Evolutionary conservation across 1,284 basidiomycete species (phyloP).

Genomic region (Microstroma glucosiphilum): DNA sequence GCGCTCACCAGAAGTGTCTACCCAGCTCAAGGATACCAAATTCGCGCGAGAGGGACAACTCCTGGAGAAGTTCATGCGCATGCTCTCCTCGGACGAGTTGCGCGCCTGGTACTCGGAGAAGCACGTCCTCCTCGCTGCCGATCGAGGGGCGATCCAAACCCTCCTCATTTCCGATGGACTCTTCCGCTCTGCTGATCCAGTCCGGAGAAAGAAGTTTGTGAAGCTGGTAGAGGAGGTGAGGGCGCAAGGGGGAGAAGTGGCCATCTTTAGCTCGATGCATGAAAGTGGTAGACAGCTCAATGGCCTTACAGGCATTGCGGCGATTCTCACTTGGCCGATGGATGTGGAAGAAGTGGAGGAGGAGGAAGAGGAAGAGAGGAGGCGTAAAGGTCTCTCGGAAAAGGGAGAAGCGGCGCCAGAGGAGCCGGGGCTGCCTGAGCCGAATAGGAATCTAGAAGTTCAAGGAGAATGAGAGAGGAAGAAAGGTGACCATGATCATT

Average conservation of each 20-base stretch:
- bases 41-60: constrained; percentile 82
- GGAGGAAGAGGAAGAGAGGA: constrained; percentile 55
- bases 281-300: constrained; percentile 85
- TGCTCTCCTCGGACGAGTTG: constrained; percentile 86
- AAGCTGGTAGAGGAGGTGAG: constrained; percentile 81
- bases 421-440: background rate
- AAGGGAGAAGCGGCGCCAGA: background rate
- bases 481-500: no score
- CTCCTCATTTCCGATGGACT: constrained; percentile 90
- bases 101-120: constrained; percentile 97
- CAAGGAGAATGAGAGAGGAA: no score
- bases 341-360: constrained; percentile 68
- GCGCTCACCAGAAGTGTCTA: constrained; percentile 63
- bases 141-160: constrained; percentile 87
- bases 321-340: constrained; percentile 89
- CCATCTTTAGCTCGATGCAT: constrained; percentile 98
- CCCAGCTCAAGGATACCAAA: constrained; percentile 89
- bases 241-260: constrained; percentile 79
- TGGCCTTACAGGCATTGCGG: constrained; percentile 87
- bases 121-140: constrained; percentile 83
- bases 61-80: constrained; percentile 59
- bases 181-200: constrained; percentile 60
- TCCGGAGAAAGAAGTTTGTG: constrained; percentile 64
- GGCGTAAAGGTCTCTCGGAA: background rate
- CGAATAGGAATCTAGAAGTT: constrained; percentile 5